Evolutionary conservation across 768 basidiomycete genomes (phyloP).

Genomic region (Myochromella boudieri): DNA sequence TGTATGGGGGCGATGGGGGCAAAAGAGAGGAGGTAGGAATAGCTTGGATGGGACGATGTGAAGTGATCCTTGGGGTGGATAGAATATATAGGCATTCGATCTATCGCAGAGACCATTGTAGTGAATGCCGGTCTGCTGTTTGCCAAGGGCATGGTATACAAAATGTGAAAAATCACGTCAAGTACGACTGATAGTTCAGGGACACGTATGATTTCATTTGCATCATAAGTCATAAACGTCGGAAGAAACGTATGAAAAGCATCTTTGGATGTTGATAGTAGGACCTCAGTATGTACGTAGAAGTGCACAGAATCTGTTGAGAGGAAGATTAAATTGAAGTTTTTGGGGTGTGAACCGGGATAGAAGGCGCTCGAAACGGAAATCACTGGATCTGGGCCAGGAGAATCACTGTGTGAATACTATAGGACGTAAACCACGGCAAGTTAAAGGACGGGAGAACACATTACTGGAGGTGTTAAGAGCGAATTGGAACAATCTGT

Average conservation of each 20-base stretch:
- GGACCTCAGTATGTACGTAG: constrained; percentile 21
- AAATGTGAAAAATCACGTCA: constrained; percentile 54
- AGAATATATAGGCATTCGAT: constrained; percentile 27
- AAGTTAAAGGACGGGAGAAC: not conserved
- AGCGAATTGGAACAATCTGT: too few species aligned
- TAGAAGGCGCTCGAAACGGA: constrained; percentile 27
- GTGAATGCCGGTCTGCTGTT: constrained; percentile 52
- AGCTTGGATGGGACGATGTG: constrained; percentile 26
- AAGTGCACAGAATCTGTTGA: constrained; percentile 28
- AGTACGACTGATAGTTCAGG: constrained; percentile 44
- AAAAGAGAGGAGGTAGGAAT: constrained; percentile 30
- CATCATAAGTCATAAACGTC: constrained; percentile 21
- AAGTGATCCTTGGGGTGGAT: constrained; percentile 24
- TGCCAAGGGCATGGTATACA: constrained; percentile 51
- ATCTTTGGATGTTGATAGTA: constrained; percentile 14
- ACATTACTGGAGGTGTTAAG: not conserved
- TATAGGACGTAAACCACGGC: not conserved
- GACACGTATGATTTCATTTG: constrained; percentile 32
- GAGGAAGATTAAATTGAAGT: constrained; percentile 23
- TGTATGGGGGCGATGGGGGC: constrained; percentile 36
- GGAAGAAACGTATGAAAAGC: constrained; percentile 20
- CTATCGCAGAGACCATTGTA: constrained; percentile 44
- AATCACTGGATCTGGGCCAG: constrained; percentile 6
- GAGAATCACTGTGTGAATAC: constrained; percentile 1
- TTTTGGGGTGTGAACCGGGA: constrained; percentile 22